Evolutionary conservation across 768 basidiomycete species (phyloP), one percentile per base, ranked within the genome.

Genomic region (Boletus insuetus): DNA sequence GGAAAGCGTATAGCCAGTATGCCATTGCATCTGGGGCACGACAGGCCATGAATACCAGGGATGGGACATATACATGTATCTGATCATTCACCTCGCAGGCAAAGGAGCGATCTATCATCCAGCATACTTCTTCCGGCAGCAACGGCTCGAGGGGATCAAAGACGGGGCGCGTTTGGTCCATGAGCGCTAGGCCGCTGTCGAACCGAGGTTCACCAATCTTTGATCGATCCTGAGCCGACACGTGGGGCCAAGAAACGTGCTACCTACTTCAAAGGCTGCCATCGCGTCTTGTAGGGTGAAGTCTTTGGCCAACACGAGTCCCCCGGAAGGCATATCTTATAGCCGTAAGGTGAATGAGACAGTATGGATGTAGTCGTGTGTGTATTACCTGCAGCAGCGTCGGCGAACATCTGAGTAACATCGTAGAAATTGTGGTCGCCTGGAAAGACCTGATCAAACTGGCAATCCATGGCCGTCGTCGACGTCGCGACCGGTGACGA

Each of bases 151-250:
- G 71, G 4, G 89, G 84, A 63, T 93, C 75, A 63, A 94, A 94
- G 0, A 75, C 68, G 0, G 79, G 76, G 3, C 69, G 62, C 14
- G 68, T 63, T 37, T 82, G 75, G 24, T 77, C 75, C 53, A 73
- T 71, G 4, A 69, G 56, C 16, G 77, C 75, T 56, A 90, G 75
- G 11, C 94, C 94, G 51, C 85, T 93, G 69, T 97, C 94, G 69
- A 95, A 83, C 12, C 91, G 84, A 22, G 91, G 87, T 69, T 96
- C 92, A 20, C 93, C 89, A 48, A 95, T 91, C 94, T 95, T 70
- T 31, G 92, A 65, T 16, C 32, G 49, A 37, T 37, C 37, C 43
- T 55, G 58, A 58, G 58, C 59, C 48, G 61, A 57, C 51, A 38
- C 1, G 50, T 46, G 58, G 38, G 51, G 46, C 41, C 13, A 49